Conservation (phyloP, 2,329 filamentous ascomycete species). For the Aspergillus piperis region DNA sequence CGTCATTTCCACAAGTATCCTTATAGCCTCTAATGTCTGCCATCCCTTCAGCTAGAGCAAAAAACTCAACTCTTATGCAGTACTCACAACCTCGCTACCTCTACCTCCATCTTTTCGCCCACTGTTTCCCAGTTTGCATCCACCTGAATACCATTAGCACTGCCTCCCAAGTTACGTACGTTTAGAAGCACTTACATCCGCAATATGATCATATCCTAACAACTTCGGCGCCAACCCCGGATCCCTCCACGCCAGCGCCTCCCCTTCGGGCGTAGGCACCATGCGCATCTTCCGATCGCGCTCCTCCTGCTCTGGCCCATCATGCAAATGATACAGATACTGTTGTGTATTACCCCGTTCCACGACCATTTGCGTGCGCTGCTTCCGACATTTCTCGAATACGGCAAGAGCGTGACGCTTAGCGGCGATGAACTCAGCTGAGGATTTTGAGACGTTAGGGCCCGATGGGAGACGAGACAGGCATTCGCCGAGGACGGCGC, state of each 20-base stretch:
- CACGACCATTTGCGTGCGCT: conserved; percentile 62
- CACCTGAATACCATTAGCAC: not conserved
- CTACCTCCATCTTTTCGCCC: not conserved
- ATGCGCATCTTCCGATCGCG: conserved; percentile 52
- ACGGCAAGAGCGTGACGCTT: conserved; percentile 37
- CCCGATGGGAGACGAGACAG: conserved; percentile 51
- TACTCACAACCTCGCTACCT: not conserved
- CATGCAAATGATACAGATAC: conserved; percentile 62
- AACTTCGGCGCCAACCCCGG: conserved; percentile 41
- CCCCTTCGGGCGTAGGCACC: conserved; percentile 40
- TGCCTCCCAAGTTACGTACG: not conserved
- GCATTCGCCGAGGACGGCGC: conserved; percentile 58
- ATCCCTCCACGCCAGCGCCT: conserved; percentile 48
- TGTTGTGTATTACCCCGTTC: conserved; percentile 63
- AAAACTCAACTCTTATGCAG: too few relatives aligned
- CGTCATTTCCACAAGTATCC: too few relatives aligned
- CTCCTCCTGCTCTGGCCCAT: conserved; percentile 58
- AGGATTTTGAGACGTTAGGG: conserved; percentile 38
- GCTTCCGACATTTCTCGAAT: conserved; percentile 61
- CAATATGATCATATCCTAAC: conserved; percentile 44
- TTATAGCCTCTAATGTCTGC: too few relatives aligned
- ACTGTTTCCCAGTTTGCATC: not conserved
- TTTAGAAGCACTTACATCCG: conserved; percentile 33
- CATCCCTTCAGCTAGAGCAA: too few relatives aligned
- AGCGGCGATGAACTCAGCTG: conserved; percentile 31